Evolutionary conservation across 495 filamentous ascomycete species (phyloP), one percentile per base, ranked within the genome.

Genomic region (Podospora australis): DNA sequence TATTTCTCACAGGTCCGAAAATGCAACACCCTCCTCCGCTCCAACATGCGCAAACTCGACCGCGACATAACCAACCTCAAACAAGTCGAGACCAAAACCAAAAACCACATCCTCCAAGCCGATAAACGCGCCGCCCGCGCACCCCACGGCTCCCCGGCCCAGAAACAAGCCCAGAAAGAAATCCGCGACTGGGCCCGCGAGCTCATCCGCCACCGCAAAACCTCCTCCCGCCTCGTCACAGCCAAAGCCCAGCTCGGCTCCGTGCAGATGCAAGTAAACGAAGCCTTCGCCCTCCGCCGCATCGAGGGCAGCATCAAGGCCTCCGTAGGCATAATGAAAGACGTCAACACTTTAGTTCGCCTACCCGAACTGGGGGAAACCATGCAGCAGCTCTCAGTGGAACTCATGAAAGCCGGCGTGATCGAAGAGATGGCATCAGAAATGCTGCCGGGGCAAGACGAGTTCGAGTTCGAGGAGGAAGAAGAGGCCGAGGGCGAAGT

Each of bases 401-500:
- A 98, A 72, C 66, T 97, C 58, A 83, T 96, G 50, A 90, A 85
- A 67, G 90, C 92, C 2, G 92, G 94, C 3, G 90, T 98, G 53
- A 96, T 98, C 49, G 92, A 98, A 70, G 92, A 98, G 72, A 96
- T 96, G 84, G 82, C 95, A 10, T 84, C 80, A 34, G 92, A 97
- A 62, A 80, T 74, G 32, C 66, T 96, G 53, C 88, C 88, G n/a
- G 79, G 83, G 56, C 66, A 67, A 17, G 66, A 65, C 20, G 77
- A 80, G 32, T 73, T 81, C 46, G 48, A 86, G 26, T 62, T 81
- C 17, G 88, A 86, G 19, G 90, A 95, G 65, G 88, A 86, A 14
- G 89, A 92, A 63, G 90, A 95, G 70, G 89, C 84, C 4, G 89
- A 96, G 55, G 74, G 73, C 24, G 90, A 97, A 70, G 88, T 96